Evolutionary conservation across 805 yeast genomes (phyloP).

Genomic region (Candida koratica): DNA sequence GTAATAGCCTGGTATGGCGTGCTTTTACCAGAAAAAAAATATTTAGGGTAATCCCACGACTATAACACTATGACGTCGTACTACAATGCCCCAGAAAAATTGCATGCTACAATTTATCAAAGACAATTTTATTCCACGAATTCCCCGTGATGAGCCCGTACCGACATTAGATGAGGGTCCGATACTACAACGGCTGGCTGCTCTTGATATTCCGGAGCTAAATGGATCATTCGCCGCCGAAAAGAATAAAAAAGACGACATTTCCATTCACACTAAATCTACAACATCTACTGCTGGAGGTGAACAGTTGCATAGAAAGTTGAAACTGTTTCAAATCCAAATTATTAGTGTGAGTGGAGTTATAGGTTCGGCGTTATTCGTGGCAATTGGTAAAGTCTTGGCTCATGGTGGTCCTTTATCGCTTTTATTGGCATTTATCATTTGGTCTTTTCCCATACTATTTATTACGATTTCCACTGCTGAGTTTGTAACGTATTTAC

Average conservation of each 20-base stretch:
- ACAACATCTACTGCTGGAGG: slow-evolving; percentile 15
- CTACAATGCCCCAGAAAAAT: slow-evolving; percentile 4
- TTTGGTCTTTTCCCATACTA: slow-evolving; percentile 70
- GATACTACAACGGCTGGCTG: no score
- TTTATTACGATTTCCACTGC: slow-evolving; percentile 68
- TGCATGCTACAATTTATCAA: slow-evolving; percentile 11
- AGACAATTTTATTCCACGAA: slow-evolving; percentile 16
- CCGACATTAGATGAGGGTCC: background rate
- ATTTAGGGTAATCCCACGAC: no score
- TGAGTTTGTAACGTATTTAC: slow-evolving; percentile 74
- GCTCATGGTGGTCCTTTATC: slow-evolving; percentile 68
- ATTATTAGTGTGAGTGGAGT: slow-evolving; percentile 78
- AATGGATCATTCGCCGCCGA: background rate
- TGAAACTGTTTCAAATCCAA: slow-evolving; percentile 70
- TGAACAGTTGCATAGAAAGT: slow-evolving; percentile 35
- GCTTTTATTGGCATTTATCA: slow-evolving; percentile 56
- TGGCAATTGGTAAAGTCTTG: slow-evolving; percentile 63
- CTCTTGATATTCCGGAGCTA: background rate
- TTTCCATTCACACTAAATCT: slow-evolving; percentile 15
- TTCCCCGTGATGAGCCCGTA: slow-evolving; percentile 11
- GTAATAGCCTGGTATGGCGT: no score
- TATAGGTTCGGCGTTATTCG: slow-evolving; percentile 77
- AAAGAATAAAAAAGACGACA: slow-evolving; percentile 10
- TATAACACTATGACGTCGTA: no score
- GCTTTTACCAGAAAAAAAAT: no score